Base-by-base conservation (phyloP, 2,329 filamentous ascomycete species). In the Graphilbum sp. region DNA sequence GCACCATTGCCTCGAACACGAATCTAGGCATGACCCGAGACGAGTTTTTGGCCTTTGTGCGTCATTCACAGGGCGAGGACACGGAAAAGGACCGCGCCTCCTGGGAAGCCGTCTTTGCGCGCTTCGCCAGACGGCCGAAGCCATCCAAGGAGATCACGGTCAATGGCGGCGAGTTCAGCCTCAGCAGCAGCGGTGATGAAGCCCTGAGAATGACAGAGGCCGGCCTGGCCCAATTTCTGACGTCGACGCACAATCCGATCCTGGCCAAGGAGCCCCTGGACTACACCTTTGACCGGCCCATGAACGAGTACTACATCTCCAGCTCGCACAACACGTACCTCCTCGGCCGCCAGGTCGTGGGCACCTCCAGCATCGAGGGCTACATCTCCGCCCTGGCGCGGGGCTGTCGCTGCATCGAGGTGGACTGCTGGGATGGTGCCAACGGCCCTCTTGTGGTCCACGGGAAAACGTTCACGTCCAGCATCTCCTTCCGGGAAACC, bases 261-360 rank as follows among this genome's bases (percentile, higher is more conserved):
- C 68, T 85, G 32, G 60, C 69, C 21, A 68, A 70, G 32, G 66
- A 70, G 43, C 69, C 72, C n/a, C 58, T 69, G 12, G 61, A 73
- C 21, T 73, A 75, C 39, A 63, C 63, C 6, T 72, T 95, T 39
- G 76, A 93, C 52, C 75, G 82, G 19, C 90, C 90, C 0, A 64
- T 96, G 54, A 94, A 93, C 54, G 88, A 96, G 54, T 98, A 98
- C 58, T 95, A 86, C 63, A 90, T 98, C 47, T 96, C 88, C 1
- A 95, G 87, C 62, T 96, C 90, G 2, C 90, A 98, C 66, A 98
- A 98, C 58, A 98, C 90, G 0, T 98, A 98, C 52, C 75, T 98
- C 1, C 67, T 92, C 5, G 90, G 90, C 13, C 78, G 87, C 38
- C 90, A 98, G 55, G 78, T 96, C 2, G 80, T 77, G 11, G 88